phyloP scores from a whole-genome alignment of 83 land plant genomes.

The Thuja plicata region DNA sequence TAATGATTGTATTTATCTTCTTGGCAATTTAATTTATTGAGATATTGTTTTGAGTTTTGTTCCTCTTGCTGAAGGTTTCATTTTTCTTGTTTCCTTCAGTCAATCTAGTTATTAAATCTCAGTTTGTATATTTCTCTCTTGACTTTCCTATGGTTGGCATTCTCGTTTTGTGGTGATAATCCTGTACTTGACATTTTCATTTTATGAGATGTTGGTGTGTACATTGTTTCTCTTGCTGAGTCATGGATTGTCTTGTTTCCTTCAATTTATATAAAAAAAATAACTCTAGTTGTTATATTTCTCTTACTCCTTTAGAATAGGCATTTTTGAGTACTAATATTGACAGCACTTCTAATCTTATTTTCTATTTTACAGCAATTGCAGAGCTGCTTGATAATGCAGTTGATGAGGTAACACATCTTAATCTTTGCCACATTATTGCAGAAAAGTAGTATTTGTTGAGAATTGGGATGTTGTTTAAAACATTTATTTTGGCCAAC shows the following conservation, averaged over 20 bases:
- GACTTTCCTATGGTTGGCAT: not conserved
- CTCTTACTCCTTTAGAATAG: not conserved
- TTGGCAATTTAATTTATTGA: not conserved
- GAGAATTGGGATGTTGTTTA: not conserved
- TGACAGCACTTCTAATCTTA: not conserved
- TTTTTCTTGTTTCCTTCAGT: constrained; percentile 1
- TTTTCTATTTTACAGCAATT: constrained; percentile 6
- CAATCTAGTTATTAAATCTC: not conserved
- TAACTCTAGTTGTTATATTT: not conserved
- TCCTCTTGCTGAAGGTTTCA: not conserved
- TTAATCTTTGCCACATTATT: not conserved
- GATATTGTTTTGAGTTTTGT: not conserved
- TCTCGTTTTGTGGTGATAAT: not conserved
- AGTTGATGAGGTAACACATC: constrained; percentile 74
- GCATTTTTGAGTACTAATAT: not conserved
- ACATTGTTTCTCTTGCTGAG: not conserved
- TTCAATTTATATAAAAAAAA: not conserved
- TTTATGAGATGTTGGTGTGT: not conserved
- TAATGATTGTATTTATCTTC: not conserved
- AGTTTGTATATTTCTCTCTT: not conserved
- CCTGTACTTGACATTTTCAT: not conserved
- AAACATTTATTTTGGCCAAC: not conserved
- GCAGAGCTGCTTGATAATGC: constrained; percentile 83
- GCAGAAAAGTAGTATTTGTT: not conserved
- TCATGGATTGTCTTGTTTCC: not conserved